Evolutionary conservation across 768 basidiomycete genomes (phyloP), one percentile per base, ranked within the genome.

Genomic region (Amanita pseudoporphyria): DNA sequence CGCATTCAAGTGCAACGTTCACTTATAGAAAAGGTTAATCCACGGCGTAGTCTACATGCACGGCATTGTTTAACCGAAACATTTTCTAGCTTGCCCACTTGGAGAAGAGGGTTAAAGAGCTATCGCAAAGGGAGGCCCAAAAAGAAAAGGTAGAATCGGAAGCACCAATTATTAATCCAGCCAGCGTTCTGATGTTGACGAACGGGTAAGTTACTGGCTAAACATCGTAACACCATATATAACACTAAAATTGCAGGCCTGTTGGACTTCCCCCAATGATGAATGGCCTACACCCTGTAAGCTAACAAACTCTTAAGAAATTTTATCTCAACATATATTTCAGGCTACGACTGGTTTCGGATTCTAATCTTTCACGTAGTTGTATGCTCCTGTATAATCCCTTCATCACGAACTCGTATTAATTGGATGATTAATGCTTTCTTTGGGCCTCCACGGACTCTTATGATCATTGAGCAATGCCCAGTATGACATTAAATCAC

Each of bases 101-200:
- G 36, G 92, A 96, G 71, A 92, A 87, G 68, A 84, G 95, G 61
- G 81, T 97, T 36, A 81, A 80, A 64, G 94, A 95, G 62, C 78
- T 87, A 39, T 78, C 85, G 26, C 84, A 85, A 69, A 93, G 89
- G 67, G 87, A 93, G 31, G 76, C 73, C 22, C 81, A 84, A 63
- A 95, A 96, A 70, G 92, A 95, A 71, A 77, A 90, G 63, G 82
- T 81, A 43, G 93, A 95, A 58, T 79, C 89, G 10, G 82, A 89
- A 50, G 80, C 81, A 46, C 85, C 87, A 5, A 89, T 95, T 56
- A 89, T 95, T 68, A 92, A 91, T 62, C 87, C 89, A 49, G 87
- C 47, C 22, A 41, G 21, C 18, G 49, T 76, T 76, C 38, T 74
- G 81, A 67, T 88, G 58, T 70, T 91, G 49, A 91, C 88, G 26